These are phyloP conservation scores for Graphium sp. DNA, from an alignment of 2,329 filamentous ascomycete species.

Conservation along the genomic window DNA sequence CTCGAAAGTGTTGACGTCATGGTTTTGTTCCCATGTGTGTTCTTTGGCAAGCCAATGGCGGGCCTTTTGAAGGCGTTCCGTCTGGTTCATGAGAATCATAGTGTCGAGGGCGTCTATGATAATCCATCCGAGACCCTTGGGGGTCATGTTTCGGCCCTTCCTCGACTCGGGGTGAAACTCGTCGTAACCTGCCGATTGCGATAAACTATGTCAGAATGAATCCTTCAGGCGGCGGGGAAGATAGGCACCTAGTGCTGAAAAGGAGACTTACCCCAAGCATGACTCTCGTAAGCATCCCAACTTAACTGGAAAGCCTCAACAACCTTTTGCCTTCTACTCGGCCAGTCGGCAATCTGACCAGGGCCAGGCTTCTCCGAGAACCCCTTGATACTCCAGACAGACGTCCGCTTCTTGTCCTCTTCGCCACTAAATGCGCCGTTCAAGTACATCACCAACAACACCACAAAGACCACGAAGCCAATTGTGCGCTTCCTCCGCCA, in stretches of 20 bases:
- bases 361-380: slow-evolving; percentile 24
- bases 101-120: slow-evolving; percentile 94
- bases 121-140: slow-evolving; percentile 89
- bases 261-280: slow-evolving; percentile 69
- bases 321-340: slow-evolving; percentile 59
- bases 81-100: slow-evolving; percentile 96
- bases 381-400: slow-evolving; percentile 40
- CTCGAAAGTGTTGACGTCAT: slow-evolving; percentile 95
- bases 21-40: slow-evolving; percentile 75
- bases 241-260: too few species aligned
- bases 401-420: slow-evolving; percentile 13
- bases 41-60: slow-evolving; percentile 75
- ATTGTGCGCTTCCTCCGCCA: slow-evolving; percentile 46
- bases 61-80: slow-evolving; percentile 66
- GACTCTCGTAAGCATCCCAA: slow-evolving; percentile 82
- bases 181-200: slow-evolving; percentile 47
- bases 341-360: slow-evolving; percentile 55
- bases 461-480: slow-evolving; percentile 30
- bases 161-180: slow-evolving; percentile 76
- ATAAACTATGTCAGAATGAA: background rate
- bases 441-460: slow-evolving; percentile 51
- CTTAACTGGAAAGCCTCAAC: slow-evolving; percentile 81
- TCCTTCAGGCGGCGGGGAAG: background rate
- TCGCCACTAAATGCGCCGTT: slow-evolving; percentile 39
- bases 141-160: slow-evolving; percentile 66